A percentile compares a stretch with the other conserved stretches of the same genome.
Evolutionary conservation across 345 rosid species (phyloP).

Genomic region (Dipteronia dyeriana): DNA sequence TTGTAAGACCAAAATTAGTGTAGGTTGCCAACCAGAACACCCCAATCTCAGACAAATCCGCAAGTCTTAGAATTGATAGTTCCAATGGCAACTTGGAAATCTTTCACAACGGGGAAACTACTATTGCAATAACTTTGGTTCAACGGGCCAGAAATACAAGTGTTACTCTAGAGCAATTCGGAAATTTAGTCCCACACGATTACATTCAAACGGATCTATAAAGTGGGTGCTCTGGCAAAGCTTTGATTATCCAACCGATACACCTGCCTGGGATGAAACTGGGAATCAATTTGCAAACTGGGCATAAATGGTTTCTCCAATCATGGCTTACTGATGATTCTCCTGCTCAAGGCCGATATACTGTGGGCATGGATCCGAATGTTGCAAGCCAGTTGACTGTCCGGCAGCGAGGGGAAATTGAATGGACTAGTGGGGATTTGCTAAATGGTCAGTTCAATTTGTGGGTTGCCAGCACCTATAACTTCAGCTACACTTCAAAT

Average conservation of each 20-base stretch:
- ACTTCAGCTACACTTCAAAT: no score
- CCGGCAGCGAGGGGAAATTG: no score
- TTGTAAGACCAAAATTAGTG: no score
- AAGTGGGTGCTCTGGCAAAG: constrained; percentile 21
- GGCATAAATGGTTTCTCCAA: constrained; percentile 29
- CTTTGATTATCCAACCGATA: constrained; percentile 14
- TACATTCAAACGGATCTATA: constrained; percentile 31
- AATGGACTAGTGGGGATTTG: no score
- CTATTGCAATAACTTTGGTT: constrained; percentile 1
- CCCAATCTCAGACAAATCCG: not conserved
- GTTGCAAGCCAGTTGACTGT: not conserved
- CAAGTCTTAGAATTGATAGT: not conserved
- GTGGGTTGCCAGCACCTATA: no score
- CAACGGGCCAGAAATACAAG: not conserved
- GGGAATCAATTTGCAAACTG: constrained; percentile 33
- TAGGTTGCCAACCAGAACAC: not conserved
- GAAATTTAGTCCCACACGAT: constrained; percentile 38
- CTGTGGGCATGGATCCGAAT: constrained; percentile 33
- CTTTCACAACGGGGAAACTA: not conserved
- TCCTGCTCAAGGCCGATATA: constrained; percentile 28
- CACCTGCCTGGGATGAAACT: constrained; percentile 47
- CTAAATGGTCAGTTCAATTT: no score
- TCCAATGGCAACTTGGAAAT: constrained; percentile 18
- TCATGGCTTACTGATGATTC: constrained; percentile 27
- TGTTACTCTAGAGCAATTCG: constrained; percentile 11